Evolutionary conservation across 2,329 filamentous ascomycete species (phyloP).

Genomic region (Aureobasidium sp.): DNA sequence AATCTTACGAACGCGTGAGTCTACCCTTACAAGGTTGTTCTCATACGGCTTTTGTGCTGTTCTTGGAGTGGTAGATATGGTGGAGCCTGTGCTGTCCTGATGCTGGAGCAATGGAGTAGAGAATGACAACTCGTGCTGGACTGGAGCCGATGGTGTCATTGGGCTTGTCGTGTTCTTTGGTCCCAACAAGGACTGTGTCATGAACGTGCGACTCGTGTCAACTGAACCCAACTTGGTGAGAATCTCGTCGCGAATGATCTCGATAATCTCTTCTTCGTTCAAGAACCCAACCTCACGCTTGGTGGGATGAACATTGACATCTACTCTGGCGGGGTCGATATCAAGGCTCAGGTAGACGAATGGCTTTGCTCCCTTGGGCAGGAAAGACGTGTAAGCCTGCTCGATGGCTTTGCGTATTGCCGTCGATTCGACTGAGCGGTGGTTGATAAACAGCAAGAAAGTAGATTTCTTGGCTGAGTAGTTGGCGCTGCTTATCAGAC

Average conservation of each 20-base stretch:
- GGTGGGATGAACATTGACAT: slow-evolving; percentile 96
- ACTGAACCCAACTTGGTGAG: slow-evolving; percentile 71
- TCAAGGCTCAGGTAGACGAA: slow-evolving; percentile 89
- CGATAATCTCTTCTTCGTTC: slow-evolving; percentile 93
- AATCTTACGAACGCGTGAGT: slow-evolving; percentile 83
- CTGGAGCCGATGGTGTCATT: slow-evolving; percentile 24
- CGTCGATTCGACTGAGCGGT: slow-evolving; percentile 83
- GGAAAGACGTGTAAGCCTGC: slow-evolving; percentile 75
- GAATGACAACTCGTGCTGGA: slow-evolving; percentile 16
- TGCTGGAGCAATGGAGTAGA: slow-evolving; percentile 25
- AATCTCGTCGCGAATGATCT: slow-evolving; percentile 73
- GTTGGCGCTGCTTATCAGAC: slow-evolving; percentile 85
- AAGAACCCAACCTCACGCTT: slow-evolving; percentile 96
- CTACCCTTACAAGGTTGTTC: slow-evolving; percentile 84
- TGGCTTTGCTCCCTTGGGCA: slow-evolving; percentile 89
- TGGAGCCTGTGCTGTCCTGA: slow-evolving; percentile 27
- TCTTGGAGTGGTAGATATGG: slow-evolving; percentile 25
- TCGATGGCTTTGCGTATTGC: slow-evolving; percentile 84
- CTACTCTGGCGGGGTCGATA: slow-evolving; percentile 83
- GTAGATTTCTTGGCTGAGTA: slow-evolving; percentile 86
- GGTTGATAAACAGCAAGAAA: slow-evolving; percentile 89
- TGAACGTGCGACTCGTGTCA: slow-evolving; percentile 87
- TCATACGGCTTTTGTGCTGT: slow-evolving; percentile 55
- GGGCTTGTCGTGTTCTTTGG: slow-evolving; percentile 36
- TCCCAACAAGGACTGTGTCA: slow-evolving; percentile 83